These are phyloP conservation scores for Brasilioporus rufonigricans DNA, from an alignment of 768 basidiomycete species.

Conservation along the genomic window DNA sequence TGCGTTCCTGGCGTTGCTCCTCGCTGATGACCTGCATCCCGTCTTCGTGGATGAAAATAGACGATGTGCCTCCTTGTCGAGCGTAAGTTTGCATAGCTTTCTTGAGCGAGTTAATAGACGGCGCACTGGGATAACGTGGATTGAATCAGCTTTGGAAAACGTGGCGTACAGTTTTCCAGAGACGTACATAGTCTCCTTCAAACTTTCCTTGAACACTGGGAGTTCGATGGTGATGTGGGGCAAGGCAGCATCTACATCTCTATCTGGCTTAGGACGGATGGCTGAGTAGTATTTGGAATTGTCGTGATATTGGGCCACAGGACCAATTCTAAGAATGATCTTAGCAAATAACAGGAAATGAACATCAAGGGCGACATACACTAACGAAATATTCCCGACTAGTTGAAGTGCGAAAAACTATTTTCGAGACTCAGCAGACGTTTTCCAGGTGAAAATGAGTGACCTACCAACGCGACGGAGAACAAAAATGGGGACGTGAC, in stretches of 20 bases:
- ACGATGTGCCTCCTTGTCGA: constrained; percentile 59
- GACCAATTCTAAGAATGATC: constrained; percentile 55
- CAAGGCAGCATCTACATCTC: constrained; percentile 57
- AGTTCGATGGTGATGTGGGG: constrained; percentile 81
- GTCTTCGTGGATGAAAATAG: constrained; percentile 61
- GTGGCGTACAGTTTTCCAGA: too few relatives aligned
- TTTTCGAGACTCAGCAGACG: constrained; percentile 7
- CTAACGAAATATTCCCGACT: constrained; percentile 57
- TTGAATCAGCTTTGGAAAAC: background rate
- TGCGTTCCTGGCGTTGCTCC: constrained; percentile 46
- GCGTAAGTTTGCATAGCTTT: constrained; percentile 64
- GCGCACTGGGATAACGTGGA: constrained; percentile 43
- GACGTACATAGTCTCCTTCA: constrained; percentile 76
- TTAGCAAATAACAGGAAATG: constrained; percentile 3
- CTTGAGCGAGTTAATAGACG: constrained; percentile 71
- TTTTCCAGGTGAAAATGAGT: background rate
- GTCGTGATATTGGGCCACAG: constrained; percentile 81
- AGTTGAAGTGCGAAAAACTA: constrained; percentile 79
- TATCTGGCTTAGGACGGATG: constrained; percentile 54
- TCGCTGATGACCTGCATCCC: constrained; percentile 51
- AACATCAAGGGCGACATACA: constrained; percentile 37
- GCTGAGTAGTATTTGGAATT: constrained; percentile 85
- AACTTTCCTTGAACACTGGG: constrained; percentile 85
- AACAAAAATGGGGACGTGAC: constrained; percentile 67
- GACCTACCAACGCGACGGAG: constrained; percentile 67